Conservation (phyloP, 768 basidiomycete genomes). For the Candolleomyces efflorescens region DNA sequence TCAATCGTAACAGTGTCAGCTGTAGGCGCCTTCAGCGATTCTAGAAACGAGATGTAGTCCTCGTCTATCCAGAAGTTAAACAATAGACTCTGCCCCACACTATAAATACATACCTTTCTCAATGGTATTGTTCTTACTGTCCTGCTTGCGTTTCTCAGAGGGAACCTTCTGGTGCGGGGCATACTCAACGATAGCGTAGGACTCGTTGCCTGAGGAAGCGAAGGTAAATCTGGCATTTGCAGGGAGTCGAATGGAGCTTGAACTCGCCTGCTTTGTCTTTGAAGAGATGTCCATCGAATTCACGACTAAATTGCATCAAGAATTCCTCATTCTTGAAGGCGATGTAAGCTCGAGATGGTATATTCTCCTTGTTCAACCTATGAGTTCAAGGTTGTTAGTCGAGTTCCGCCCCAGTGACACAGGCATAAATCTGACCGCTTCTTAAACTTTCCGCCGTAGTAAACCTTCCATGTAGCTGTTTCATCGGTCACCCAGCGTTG, state of each 20-base stretch:
- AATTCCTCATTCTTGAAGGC: slow-evolving; percentile 76
- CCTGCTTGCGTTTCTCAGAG: slow-evolving; percentile 66
- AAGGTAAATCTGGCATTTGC: background rate
- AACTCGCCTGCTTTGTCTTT: slow-evolving; percentile 83
- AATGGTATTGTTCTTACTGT: slow-evolving; percentile 82
- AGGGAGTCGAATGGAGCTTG: background rate
- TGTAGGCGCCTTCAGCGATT: slow-evolving; percentile 54
- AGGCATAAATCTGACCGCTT: slow-evolving; percentile 44
- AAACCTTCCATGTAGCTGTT: slow-evolving; percentile 62
- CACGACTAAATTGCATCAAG: slow-evolving; percentile 70
- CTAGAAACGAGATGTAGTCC: slow-evolving; percentile 79
- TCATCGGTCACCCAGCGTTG: slow-evolving; percentile 79
- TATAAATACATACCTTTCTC: slow-evolving; percentile 63
- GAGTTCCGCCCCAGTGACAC: background rate
- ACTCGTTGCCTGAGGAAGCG: slow-evolving; percentile 67
- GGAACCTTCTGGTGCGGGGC: slow-evolving; percentile 90
- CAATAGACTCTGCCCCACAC: background rate
- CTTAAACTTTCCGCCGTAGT: slow-evolving; percentile 62
- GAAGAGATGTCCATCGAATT: slow-evolving; percentile 90
- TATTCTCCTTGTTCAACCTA: slow-evolving; percentile 80
- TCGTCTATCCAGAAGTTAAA: slow-evolving; percentile 50
- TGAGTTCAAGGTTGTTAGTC: slow-evolving; percentile 6
- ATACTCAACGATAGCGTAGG: slow-evolving; percentile 87
- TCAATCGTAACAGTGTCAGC: slow-evolving; percentile 63
- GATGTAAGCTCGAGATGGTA: slow-evolving; percentile 88